Percentiles rank a stretch among this genome's conserved stretches.
Evolutionary conservation across 257 asterid genomes (phyloP).

Genomic region (Lycium ferocissimum): DNA sequence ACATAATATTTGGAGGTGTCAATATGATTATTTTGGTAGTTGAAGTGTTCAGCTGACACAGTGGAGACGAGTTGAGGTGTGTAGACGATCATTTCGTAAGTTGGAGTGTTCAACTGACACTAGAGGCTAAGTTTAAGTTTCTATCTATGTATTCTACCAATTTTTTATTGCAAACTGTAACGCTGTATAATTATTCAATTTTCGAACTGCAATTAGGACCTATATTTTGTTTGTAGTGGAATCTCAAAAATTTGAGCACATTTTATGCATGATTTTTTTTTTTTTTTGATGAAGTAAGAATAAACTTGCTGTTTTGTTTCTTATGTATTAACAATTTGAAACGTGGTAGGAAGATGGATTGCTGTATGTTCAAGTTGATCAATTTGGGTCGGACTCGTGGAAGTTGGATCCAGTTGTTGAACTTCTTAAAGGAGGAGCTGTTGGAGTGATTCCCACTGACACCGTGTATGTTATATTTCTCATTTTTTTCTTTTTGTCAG

Average conservation of each 20-base stretch:
- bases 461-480: conserved; percentile 61
- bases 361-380: conserved; percentile 79
- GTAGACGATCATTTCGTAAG: no score
- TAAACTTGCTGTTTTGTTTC: not conserved
- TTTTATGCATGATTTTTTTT: not conserved
- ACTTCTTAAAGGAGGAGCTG: conserved; percentile 88
- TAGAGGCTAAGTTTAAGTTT: no score
- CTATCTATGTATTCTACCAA: no score
- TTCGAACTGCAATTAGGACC: not conserved
- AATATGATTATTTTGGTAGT: no score
- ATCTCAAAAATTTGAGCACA: not conserved
- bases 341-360: conserved; percentile 61
- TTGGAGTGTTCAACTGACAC: no score
- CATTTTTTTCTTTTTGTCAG: not conserved
- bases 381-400: conserved; percentile 83
- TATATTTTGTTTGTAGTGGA: not conserved
- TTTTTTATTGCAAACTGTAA: not conserved
- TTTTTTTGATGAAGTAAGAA: no score
- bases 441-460: conserved; percentile 97
- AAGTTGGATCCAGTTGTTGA: conserved; percentile 78
- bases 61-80: no score
- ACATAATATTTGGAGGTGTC: no score
- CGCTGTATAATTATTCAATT: not conserved
- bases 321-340: not conserved
- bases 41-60: no score